Percentiles rank a stretch among this genome's conserved stretches.
phyloP scores from a whole-genome alignment of 228 moss, liverwort and hornwort genomes.

The Sphagnum fallax region DNA sequence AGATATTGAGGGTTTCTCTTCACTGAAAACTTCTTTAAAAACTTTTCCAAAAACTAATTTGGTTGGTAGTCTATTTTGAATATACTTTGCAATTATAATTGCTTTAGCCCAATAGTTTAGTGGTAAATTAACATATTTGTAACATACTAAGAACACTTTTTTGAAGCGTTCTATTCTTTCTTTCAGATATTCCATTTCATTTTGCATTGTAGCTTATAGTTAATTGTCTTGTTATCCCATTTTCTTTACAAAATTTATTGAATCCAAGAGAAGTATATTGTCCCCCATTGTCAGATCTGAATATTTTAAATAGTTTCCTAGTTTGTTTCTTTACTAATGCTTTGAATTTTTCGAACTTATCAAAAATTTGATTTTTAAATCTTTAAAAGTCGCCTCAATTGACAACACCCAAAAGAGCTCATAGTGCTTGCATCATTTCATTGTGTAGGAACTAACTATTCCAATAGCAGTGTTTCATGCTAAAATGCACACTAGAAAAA shows the following conservation, averaged over 20 bases:
- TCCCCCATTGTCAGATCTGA: background rate
- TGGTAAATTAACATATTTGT: background rate
- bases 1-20: background rate
- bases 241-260: background rate
- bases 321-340: background rate
- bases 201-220: background rate
- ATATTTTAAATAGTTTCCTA: background rate
- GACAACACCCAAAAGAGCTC: no score
- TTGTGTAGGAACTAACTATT: no score
- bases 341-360: background rate
- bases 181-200: background rate
- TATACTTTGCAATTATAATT: background rate
- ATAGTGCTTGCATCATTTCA: no score
- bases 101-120: constrained; percentile 1
- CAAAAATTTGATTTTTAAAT: background rate
- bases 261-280: background rate
- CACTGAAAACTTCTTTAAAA: background rate
- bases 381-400: background rate
- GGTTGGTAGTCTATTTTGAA: background rate
- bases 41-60: background rate
- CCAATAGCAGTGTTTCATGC: no score
- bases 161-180: background rate
- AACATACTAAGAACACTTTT: background rate
- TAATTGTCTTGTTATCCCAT: background rate
- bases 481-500: no score